Conservation (phyloP, 1,284 basidiomycete genomes). For the Fomes fomentarius region DNA sequence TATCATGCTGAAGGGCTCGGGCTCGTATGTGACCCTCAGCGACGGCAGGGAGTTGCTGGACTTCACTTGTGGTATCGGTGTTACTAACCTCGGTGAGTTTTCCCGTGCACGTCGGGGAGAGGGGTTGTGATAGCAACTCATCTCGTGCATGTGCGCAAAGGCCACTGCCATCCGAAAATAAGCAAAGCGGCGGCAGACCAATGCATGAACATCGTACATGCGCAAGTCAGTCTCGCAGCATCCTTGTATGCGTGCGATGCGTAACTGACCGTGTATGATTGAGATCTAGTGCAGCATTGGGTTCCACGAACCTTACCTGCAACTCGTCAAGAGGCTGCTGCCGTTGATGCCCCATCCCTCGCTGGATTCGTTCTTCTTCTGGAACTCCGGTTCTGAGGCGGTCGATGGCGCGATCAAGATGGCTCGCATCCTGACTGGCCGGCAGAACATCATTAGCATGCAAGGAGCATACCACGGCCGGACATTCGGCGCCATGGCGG, state of each 20-base stretch:
- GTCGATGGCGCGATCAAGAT: slow-evolving; percentile 85
- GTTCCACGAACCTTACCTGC: slow-evolving; percentile 76
- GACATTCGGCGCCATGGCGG: slow-evolving; percentile 85
- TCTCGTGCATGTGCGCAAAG: slow-evolving; percentile 39
- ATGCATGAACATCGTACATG: slow-evolving; percentile 81
- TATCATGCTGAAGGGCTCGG: slow-evolving; percentile 78
- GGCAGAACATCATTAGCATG: slow-evolving; percentile 90
- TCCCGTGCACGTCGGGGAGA: neutral
- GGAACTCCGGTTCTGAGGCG: slow-evolving; percentile 94
- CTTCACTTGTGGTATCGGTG: slow-evolving; percentile 87
- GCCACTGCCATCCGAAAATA: slow-evolving; percentile 87
- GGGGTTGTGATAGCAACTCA: too few species aligned
- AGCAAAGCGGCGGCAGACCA: slow-evolving; percentile 88
- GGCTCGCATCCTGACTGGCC: slow-evolving; percentile 75
- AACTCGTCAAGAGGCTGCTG: slow-evolving; percentile 77
- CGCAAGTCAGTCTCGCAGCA: slow-evolving; percentile 50
- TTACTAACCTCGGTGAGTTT: slow-evolving; percentile 71
- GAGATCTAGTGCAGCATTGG: slow-evolving; percentile 72
- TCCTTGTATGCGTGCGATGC: too few species aligned
- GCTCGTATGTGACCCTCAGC: slow-evolving; percentile 73
- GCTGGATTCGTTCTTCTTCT: slow-evolving; percentile 93
- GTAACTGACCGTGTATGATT: neutral
- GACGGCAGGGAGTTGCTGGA: slow-evolving; percentile 79
- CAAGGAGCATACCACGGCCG: slow-evolving; percentile 90
- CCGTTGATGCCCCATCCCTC: slow-evolving; percentile 86